Evolutionary conservation across 1,284 basidiomycete species (phyloP).

Genomic region (Thecaphora thlaspeos): DNA sequence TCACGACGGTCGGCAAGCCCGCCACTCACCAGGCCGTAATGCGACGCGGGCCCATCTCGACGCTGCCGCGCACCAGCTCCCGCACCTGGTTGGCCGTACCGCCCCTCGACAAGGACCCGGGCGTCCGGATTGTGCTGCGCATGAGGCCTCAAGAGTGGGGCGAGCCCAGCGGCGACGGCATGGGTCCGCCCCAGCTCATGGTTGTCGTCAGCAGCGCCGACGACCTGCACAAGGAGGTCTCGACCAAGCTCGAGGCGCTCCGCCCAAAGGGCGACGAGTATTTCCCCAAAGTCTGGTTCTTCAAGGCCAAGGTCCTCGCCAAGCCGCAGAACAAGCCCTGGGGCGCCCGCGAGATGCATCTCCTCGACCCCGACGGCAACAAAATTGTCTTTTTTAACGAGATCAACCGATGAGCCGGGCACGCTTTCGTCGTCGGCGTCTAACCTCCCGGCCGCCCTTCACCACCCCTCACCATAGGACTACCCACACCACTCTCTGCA

Average conservation of each 20-base stretch:
- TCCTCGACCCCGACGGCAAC: constrained; percentile 46
- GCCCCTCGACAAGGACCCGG: constrained; percentile 17
- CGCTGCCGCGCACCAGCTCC: background rate
- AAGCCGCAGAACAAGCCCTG: constrained; percentile 43
- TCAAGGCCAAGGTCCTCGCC: constrained; percentile 26
- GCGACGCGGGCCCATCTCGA: constrained; percentile 16
- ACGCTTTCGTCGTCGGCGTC: too few species aligned
- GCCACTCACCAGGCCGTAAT: constrained; percentile 24
- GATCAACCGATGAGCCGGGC: constrained; percentile 8
- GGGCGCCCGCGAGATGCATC: constrained; percentile 36
- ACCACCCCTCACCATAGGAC: too few species aligned
- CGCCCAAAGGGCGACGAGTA: constrained; percentile 33
- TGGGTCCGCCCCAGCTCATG: constrained; percentile 25
- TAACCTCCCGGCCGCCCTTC: too few species aligned
- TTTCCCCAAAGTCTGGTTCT: constrained; percentile 35
- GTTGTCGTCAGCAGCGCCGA: constrained; percentile 33
- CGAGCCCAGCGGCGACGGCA: constrained; percentile 29
- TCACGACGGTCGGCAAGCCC: constrained; percentile 29
- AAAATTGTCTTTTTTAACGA: constrained; percentile 40
- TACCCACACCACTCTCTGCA: too few species aligned
- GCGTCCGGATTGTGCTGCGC: constrained; percentile 27
- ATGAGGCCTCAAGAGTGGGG: constrained; percentile 30
- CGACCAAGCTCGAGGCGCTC: constrained; percentile 27
- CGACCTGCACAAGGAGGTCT: constrained; percentile 27
- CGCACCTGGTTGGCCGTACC: constrained; percentile 27